A percentile compares a stretch with the other conserved stretches of the same genome.
Evolutionary conservation across 2,329 filamentous ascomycete genomes (phyloP).

Genomic region (Alternaria alternata): DNA sequence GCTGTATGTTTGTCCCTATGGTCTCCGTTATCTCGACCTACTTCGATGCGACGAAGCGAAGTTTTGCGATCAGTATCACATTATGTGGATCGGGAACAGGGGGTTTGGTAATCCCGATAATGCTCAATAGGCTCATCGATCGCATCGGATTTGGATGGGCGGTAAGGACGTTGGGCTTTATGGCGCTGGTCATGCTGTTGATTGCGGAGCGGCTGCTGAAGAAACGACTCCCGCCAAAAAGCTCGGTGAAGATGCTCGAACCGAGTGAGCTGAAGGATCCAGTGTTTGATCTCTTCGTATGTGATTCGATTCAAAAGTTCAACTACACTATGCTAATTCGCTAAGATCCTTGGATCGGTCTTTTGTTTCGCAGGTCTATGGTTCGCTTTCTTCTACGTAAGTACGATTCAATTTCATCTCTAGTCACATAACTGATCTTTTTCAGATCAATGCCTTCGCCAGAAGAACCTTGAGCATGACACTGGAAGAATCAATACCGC

Average conservation of each 20-base stretch:
- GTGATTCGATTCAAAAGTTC: constrained; percentile 30
- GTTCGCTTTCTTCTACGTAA: constrained; percentile 53
- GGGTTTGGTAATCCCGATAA: constrained; percentile 57
- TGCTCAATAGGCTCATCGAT: constrained; percentile 63
- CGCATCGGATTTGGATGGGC: constrained; percentile 68
- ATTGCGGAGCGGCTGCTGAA: constrained; percentile 31
- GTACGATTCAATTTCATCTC: constrained; percentile 1
- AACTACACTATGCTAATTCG: constrained; percentile 42
- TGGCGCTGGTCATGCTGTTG: constrained; percentile 63
- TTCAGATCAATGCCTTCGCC: constrained; percentile 49
- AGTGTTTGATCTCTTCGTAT: constrained; percentile 29
- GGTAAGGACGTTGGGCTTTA: constrained; percentile 53
- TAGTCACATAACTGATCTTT: not conserved
- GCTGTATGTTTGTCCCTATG: constrained; percentile 62
- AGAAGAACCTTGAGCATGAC: constrained; percentile 60
- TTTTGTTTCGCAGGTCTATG: constrained; percentile 44
- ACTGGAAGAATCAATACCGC: constrained; percentile 46
- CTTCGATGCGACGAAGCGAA: constrained; percentile 46
- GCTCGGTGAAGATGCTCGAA: constrained; percentile 24
- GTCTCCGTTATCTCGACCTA: constrained; percentile 58
- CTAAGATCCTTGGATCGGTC: constrained; percentile 37
- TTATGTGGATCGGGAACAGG: constrained; percentile 54
- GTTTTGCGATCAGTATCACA: constrained; percentile 56
- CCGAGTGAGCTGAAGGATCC: constrained; percentile 25
- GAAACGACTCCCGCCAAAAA: constrained; percentile 26